Percentiles rank a stretch among this genome's conserved stretches.
Conservation (phyloP, 2,329 filamentous ascomycete genomes). For the Penicillium sp. region DNA sequence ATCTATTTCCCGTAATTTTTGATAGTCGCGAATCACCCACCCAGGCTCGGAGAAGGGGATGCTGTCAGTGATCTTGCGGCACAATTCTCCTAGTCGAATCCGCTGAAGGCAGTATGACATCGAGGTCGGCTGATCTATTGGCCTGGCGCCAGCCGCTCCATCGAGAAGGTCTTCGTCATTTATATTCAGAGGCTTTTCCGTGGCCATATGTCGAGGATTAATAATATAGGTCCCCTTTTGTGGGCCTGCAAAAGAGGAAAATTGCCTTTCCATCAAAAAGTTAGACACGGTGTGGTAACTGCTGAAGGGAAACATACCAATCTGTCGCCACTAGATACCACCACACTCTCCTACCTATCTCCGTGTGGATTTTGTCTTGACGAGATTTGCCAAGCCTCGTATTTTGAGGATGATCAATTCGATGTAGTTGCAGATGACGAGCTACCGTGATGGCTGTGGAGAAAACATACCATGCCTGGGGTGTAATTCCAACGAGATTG, state of each 20-base stretch:
- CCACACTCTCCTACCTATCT: conserved; percentile 42
- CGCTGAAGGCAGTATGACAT: conserved; percentile 43
- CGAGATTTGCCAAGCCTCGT: conserved; percentile 13
- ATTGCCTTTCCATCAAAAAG: conserved; percentile 15
- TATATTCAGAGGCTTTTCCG: conserved; percentile 37
- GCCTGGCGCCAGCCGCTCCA: conserved; percentile 20
- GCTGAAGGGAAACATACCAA: conserved; percentile 27
- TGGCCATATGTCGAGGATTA: conserved; percentile 40
- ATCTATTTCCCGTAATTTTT: conserved; percentile 37
- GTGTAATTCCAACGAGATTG: conserved; percentile 38
- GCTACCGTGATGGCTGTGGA: conserved; percentile 30
- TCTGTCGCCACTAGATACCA: conserved; percentile 43
- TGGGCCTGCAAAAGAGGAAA: conserved; percentile 36
- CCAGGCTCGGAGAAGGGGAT: conserved; percentile 24
- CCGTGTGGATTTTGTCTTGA: conserved; percentile 29
- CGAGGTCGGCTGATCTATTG: conserved; percentile 32
- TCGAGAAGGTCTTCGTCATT: conserved; percentile 38
- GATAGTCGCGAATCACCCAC: conserved; percentile 23
- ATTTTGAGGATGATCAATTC: conserved; percentile 19
- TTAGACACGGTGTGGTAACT: neutral
- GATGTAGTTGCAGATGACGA: conserved; percentile 18
- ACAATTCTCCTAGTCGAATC: conserved; percentile 37
- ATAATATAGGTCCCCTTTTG: conserved; percentile 40
- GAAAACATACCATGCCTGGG: conserved; percentile 34
- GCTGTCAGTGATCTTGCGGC: conserved; percentile 38